phyloP scores from a whole-genome alignment of 352 stramenopile species.

The Thalassiosira hispida region DNA sequence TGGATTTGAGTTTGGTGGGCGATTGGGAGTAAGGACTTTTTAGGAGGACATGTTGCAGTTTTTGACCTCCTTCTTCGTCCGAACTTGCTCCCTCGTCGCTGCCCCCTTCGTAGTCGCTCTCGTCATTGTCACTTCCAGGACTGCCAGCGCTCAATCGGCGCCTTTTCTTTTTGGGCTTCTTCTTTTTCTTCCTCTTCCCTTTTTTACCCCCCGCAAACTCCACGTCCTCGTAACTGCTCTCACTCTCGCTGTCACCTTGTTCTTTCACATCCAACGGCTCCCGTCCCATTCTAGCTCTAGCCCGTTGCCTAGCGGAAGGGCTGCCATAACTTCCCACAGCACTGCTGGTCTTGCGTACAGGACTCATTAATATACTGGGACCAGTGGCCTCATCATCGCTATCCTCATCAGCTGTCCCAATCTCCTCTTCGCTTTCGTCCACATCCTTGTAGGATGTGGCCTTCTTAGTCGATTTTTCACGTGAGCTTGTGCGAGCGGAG shows the following conservation, averaged over 20 bases:
- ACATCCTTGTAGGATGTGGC: constrained; percentile 12
- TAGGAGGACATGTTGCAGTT: constrained; percentile 1
- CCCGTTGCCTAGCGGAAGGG: not conserved
- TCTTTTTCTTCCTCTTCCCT: constrained; percentile 2
- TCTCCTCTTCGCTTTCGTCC: constrained; percentile 25
- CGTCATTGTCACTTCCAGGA: not conserved
- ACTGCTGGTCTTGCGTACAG: not conserved
- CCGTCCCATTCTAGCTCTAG: constrained; percentile 15
- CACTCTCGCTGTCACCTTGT: not conserved
- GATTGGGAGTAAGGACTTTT: constrained; percentile 9
- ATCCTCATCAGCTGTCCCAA: constrained; percentile 43
- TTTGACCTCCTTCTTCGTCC: no score
- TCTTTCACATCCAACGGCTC: constrained; percentile 28
- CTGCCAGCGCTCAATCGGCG: not conserved
- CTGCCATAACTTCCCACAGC: constrained; percentile 17
- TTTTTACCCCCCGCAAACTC: no score
- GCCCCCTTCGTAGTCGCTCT: constrained; percentile 4
- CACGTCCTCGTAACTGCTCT: not conserved
- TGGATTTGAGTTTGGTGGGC: not conserved
- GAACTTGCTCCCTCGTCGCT: no score
- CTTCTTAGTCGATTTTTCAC: not conserved
- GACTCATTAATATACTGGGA: constrained; percentile 34
- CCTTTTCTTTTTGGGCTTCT: not conserved
- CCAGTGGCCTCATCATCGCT: constrained; percentile 36
- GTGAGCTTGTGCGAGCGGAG: not conserved